These are phyloP conservation scores for Glycine tomentella DNA, from an alignment of 306 rosid species.

Conservation along the genomic window DNA sequence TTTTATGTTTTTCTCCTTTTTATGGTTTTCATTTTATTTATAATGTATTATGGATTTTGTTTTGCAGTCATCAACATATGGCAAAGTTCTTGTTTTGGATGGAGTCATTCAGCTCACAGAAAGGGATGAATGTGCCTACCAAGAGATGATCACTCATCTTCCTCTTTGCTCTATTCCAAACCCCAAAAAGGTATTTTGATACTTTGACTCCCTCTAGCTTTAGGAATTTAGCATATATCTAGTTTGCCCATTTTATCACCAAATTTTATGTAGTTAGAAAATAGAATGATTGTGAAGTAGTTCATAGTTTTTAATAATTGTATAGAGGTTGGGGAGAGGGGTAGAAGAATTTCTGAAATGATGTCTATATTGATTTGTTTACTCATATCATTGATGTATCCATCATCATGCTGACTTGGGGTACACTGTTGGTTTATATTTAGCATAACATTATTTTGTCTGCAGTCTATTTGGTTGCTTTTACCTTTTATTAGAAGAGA, in stretches of 20 bases:
- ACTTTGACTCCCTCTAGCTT: neutral
- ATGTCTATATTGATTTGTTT: conserved; percentile 15
- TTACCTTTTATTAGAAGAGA: too few relatives aligned
- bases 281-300: neutral
- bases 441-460: neutral
- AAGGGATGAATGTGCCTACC: conserved; percentile 99
- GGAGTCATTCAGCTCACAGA: conserved; percentile 99
- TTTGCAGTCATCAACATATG: conserved; percentile 89
- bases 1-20: neutral
- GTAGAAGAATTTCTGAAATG: conserved; percentile 11
- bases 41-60: conserved; percentile 11
- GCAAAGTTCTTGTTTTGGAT: conserved; percentile 95
- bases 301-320: neutral
- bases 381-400: neutral
- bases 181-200: conserved; percentile 79
- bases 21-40: neutral
- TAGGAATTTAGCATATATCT: conserved; percentile 1
- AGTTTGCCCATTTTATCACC: conserved; percentile 5
- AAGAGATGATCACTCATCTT: conserved; percentile 97
- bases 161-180: conserved; percentile 93
- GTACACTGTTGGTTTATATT: conserved; percentile 24
- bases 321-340: too few relatives aligned
- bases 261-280: neutral
- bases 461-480: too few relatives aligned
- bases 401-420: neutral